A percentile compares a stretch with the other conserved stretches of the same genome.
phyloP scores from a whole-genome alignment of 2,329 filamentous ascomycete genomes.

The Colletotrichum liaoningense region DNA sequence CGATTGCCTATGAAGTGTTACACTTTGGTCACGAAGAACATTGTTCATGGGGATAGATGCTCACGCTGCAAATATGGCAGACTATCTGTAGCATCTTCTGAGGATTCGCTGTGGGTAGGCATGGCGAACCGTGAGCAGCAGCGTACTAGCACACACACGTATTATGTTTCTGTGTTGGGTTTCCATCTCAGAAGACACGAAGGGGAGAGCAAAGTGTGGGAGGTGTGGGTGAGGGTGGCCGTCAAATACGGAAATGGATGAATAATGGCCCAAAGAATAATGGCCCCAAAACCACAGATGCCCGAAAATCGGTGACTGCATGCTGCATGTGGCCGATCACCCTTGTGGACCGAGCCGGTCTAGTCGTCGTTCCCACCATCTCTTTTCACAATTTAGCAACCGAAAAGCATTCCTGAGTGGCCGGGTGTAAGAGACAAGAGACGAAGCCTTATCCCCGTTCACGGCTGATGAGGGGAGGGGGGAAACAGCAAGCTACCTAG shows the following conservation, averaged over 20 bases:
- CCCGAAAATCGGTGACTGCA: constrained; percentile 31
- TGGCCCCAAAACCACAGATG: neutral
- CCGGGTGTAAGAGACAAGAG: constrained; percentile 11
- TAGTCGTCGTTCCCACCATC: constrained; percentile 26
- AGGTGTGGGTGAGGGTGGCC: neutral
- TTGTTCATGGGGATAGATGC: neutral
- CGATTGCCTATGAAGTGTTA: constrained; percentile 2
- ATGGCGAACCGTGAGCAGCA: constrained; percentile 18
- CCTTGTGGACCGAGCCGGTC: constrained; percentile 14
- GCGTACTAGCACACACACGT: neutral
- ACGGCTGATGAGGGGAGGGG: constrained; percentile 22
- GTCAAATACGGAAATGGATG: constrained; percentile 29
- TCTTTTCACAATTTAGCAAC: constrained; percentile 10
- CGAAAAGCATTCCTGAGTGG: constrained; percentile 8
- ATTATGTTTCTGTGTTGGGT: neutral
- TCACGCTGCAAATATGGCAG: constrained; percentile 21
- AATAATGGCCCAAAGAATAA: constrained; percentile 16
- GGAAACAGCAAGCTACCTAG: neutral
- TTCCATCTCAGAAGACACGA: constrained; percentile 1
- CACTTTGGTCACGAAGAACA: neutral
- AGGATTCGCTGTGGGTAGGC: neutral
- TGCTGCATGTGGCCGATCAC: constrained; percentile 31
- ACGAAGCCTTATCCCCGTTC: constrained; percentile 30
- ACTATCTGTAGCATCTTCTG: neutral
- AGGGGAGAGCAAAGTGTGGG: neutral